Evolutionary conservation across 495 filamentous ascomycete species (phyloP).

Genomic region (Trichoderma asperelloides): DNA sequence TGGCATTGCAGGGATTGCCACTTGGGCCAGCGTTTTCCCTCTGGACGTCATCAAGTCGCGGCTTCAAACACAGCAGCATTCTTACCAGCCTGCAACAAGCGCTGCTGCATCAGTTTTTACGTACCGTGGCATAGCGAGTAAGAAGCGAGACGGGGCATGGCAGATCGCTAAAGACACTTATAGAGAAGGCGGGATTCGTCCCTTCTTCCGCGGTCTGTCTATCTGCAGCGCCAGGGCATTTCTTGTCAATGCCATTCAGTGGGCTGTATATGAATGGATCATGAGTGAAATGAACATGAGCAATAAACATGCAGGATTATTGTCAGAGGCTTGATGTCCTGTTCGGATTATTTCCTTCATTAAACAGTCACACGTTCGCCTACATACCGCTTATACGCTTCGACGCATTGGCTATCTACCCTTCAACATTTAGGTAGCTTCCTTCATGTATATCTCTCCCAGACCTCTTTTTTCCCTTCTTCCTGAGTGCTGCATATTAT

Average conservation of each 20-base stretch:
- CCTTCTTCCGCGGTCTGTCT: slow-evolving; percentile 70
- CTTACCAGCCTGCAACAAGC: slow-evolving; percentile 18
- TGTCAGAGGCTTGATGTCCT: background rate
- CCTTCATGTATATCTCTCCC: background rate
- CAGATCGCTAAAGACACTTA: slow-evolving; percentile 57
- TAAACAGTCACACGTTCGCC: background rate
- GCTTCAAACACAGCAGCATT: slow-evolving; percentile 56
- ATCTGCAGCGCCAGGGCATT: slow-evolving; percentile 78
- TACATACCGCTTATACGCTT: background rate
- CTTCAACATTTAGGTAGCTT: background rate
- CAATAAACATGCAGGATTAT: background rate
- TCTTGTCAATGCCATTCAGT: slow-evolving; percentile 74
- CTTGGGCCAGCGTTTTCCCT: slow-evolving; percentile 82
- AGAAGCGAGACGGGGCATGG: slow-evolving; percentile 42
- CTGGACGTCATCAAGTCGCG: slow-evolving; percentile 84
- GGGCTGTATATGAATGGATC: slow-evolving; percentile 79
- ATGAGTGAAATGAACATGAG: slow-evolving; percentile 41
- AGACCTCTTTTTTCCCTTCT: background rate
- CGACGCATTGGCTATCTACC: no score
- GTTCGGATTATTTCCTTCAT: background rate
- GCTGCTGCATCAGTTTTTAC: slow-evolving; percentile 18
- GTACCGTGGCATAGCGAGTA: slow-evolving; percentile 2
- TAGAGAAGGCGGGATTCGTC: slow-evolving; percentile 47
- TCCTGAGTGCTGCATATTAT: background rate
- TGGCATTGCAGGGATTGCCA: slow-evolving; percentile 73